These are phyloP conservation scores for Pyrenochaeta sp. DNA, from an alignment of 2,329 filamentous ascomycete genomes.

Conservation along the genomic window DNA sequence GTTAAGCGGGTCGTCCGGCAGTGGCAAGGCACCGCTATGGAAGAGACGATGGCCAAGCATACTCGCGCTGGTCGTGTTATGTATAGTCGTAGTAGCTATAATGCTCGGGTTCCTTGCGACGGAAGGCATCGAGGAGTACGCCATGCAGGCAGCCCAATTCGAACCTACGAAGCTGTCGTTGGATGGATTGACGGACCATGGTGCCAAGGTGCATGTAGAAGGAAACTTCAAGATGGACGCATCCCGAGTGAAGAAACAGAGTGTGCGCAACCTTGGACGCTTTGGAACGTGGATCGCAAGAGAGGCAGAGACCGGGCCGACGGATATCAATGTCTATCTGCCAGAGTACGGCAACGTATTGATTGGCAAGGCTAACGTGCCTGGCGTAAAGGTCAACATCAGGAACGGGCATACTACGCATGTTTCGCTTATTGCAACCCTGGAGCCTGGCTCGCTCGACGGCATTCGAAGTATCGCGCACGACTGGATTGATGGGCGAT, in stretches of 20 bases:
- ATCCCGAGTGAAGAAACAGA: slow-evolving; percentile 73
- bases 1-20: slow-evolving; percentile 36
- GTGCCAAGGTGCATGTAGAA: slow-evolving; percentile 80
- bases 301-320: slow-evolving; percentile 76
- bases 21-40: slow-evolving; percentile 40
- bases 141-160: slow-evolving; percentile 81
- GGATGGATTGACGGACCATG: slow-evolving; percentile 80
- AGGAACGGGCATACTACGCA: slow-evolving; percentile 79
- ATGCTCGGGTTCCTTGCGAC: slow-evolving; percentile 87
- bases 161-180: slow-evolving; percentile 85
- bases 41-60: slow-evolving; percentile 77
- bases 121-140: slow-evolving; percentile 83
- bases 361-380: slow-evolving; percentile 79
- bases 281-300: slow-evolving; percentile 82
- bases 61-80: slow-evolving; percentile 74
- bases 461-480: slow-evolving; percentile 82
- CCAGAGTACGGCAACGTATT: slow-evolving; percentile 83
- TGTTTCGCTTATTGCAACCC: slow-evolving; percentile 79
- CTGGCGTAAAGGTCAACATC: slow-evolving; percentile 77
- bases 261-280: slow-evolving; percentile 77
- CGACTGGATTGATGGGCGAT: slow-evolving; percentile 83
- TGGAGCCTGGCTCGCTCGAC: slow-evolving; percentile 78
- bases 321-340: slow-evolving; percentile 77
- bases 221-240: slow-evolving; percentile 85
- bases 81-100: slow-evolving; percentile 69